phyloP scores from a whole-genome alignment of 805 yeast species.

The Starmera caribaea region DNA sequence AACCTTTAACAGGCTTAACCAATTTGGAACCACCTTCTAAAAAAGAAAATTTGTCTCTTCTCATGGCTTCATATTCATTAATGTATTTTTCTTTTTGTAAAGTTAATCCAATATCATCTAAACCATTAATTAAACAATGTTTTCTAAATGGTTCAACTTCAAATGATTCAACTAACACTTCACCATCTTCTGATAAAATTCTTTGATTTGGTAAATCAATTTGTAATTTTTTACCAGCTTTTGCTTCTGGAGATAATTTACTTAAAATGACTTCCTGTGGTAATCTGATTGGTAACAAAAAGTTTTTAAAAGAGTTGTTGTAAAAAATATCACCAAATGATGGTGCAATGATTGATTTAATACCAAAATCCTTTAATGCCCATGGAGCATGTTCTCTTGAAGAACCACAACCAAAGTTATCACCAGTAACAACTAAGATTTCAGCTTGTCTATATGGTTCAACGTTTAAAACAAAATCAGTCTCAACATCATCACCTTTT shows the following conservation, averaged over 20 bases:
- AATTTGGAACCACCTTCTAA: slow-evolving; percentile 80
- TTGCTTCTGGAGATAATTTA: slow-evolving; percentile 75
- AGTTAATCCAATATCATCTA: slow-evolving; percentile 95
- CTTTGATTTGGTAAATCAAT: slow-evolving; percentile 85
- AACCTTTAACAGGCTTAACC: slow-evolving; percentile 54
- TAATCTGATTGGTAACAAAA: slow-evolving; percentile 86
- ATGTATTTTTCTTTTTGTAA: slow-evolving; percentile 81
- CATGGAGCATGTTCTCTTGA: slow-evolving; percentile 99
- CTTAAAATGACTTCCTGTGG: slow-evolving; percentile 63
- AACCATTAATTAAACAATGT: slow-evolving; percentile 89
- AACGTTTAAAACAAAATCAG: slow-evolving; percentile 87
- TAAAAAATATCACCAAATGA: slow-evolving; percentile 97
- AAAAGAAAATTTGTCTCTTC: slow-evolving; percentile 81
- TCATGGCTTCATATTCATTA: slow-evolving; percentile 58
- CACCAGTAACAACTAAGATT: slow-evolving; percentile 87
- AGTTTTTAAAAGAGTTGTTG: slow-evolving; percentile 95
- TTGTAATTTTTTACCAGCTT: slow-evolving; percentile 55
- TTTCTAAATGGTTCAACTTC: slow-evolving; percentile 89
- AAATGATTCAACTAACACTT: slow-evolving; percentile 70
- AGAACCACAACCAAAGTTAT: slow-evolving; percentile 98
- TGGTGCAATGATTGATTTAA: slow-evolving; percentile 92
- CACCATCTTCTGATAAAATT: slow-evolving; percentile 56
- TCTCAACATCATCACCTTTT: slow-evolving; percentile 63
- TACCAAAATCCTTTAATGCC: slow-evolving; percentile 98
- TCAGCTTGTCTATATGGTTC: slow-evolving; percentile 75